Conservation (phyloP, 805 yeast genomes). For the Ogataea saltuana region DNA sequence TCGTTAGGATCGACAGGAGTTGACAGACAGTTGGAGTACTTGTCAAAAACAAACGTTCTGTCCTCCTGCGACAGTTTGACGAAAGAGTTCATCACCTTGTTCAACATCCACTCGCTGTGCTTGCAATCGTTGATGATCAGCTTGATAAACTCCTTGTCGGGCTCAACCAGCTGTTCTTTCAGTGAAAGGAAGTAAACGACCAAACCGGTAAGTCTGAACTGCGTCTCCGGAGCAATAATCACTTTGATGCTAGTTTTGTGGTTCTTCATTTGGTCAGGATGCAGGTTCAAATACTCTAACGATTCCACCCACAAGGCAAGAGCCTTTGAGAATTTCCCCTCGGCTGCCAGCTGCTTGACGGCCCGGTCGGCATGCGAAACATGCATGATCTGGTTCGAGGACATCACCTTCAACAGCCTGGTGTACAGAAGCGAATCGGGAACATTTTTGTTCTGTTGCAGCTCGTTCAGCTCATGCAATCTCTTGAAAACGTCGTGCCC, state of each 20-base stretch:
- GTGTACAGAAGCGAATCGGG: conserved; percentile 26
- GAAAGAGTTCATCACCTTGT: conserved; percentile 1
- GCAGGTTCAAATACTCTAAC: conserved; percentile 27
- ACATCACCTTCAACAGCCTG: conserved; percentile 23
- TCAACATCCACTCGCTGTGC: conserved; percentile 1
- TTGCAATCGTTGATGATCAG: conserved; percentile 16
- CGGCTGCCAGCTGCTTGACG: conserved; percentile 25
- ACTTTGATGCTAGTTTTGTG: conserved; percentile 1
- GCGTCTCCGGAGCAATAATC: conserved; percentile 5
- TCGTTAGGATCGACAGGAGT: conserved; percentile 26
- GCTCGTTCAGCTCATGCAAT: conserved; percentile 12
- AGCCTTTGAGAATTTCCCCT: conserved; percentile 29
- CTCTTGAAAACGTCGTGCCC: conserved; percentile 14
- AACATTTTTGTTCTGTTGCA: conserved; percentile 18
- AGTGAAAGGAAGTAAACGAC: conserved; percentile 24
- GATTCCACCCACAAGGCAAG: conserved; percentile 32
- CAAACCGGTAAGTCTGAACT: conserved; percentile 20
- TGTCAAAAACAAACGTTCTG: conserved; percentile 5
- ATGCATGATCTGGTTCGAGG: conserved; percentile 24
- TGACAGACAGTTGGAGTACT: conserved; percentile 8
- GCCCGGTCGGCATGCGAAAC: conserved; percentile 31
- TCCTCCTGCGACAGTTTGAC: conserved; percentile 10
- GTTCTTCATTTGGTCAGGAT: conserved; percentile 17
- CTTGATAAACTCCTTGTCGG: conserved; percentile 27
- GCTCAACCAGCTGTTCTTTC: conserved; percentile 13